Base-by-base conservation (phyloP, 208 protist species). In the Trichomonas gallinae region DNA sequence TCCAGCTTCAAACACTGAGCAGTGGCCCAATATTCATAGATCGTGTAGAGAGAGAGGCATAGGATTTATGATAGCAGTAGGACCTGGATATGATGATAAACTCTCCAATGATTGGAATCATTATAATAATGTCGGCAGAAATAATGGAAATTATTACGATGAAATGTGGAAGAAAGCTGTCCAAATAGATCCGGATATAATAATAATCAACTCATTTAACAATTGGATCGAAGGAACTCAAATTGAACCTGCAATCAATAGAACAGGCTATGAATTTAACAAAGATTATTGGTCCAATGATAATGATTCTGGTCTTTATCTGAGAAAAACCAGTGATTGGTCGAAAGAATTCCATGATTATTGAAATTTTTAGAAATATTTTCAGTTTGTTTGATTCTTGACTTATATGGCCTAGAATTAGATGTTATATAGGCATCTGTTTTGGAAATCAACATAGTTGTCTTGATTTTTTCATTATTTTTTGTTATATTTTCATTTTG, bases 171-270 rank as follows among this genome's bases (percentile, higher is more conserved):
- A 88, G 0, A 96, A 93, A 23, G 97, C 97, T 2, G 8, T 97
- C 3, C 58, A 96, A 51, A 34, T 85, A 23, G 26, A 17, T 58
- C 89, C 97, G 82, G 4, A 23, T 31, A 21, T 97, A 6, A 89
- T 98, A 21, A 63, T 97, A 9, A 97, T 98, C 23, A 98, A 97
- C 23, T 97, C 72, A 31, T 98, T 97, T 72, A 98, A 98, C 93
- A 97, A 98, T 96, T 98, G 97, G 97, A 58, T 97, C 31, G 98
- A 98, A 96, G 97, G 97, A 49, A 98, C 97, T 2, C 97, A 98
- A 91, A 97, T 98, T 11, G 98, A 98, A 82, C 85, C 97, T 3
- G 97, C 97, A 23, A 0, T 93, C 38, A 13, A 48, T 26, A 93
- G n/a, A 93, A 10, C 21, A 38, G 44, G 44, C 10, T 93, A 38